Evolutionary conservation across 2,329 filamentous ascomycete genomes (phyloP).

Genomic region (Fulvia fulva): DNA sequence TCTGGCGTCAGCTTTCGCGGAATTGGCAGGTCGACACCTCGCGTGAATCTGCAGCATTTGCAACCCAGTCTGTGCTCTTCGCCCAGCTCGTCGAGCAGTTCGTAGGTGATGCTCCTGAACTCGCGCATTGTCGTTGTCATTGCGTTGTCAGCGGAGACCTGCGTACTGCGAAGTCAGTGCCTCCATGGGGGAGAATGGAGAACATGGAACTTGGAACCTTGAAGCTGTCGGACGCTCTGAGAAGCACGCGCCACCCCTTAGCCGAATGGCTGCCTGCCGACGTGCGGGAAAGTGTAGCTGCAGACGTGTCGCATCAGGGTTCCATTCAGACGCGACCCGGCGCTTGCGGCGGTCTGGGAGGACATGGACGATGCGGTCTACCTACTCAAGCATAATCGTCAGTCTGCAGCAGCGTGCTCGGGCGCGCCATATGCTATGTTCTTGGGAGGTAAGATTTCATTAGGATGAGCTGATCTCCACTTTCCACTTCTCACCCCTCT

Average conservation of each 20-base stretch:
- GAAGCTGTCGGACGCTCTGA: neutral
- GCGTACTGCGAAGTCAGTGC: neutral
- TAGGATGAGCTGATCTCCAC: neutral
- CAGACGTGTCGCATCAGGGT: neutral
- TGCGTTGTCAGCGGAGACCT: neutral
- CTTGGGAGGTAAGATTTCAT: neutral
- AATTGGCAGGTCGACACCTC: slow-evolving; percentile 22
- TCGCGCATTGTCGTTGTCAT: slow-evolving; percentile 12
- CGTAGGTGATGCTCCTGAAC: slow-evolving; percentile 21
- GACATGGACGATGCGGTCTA: neutral
- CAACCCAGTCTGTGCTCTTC: slow-evolving; percentile 19
- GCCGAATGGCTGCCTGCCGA: neutral
- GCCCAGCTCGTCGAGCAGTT: slow-evolving; percentile 17
- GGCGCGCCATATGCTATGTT: neutral
- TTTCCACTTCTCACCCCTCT: neutral
- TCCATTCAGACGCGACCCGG: neutral
- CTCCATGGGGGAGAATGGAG: too few relatives aligned
- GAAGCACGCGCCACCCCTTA: neutral
- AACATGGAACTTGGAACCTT: too few relatives aligned
- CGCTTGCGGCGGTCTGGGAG: neutral
- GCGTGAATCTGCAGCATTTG: slow-evolving; percentile 23
- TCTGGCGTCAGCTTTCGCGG: slow-evolving; percentile 18
- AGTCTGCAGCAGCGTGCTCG: neutral
- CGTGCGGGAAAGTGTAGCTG: neutral
- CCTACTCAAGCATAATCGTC: neutral